Evolutionary conservation across 1,284 basidiomycete species (phyloP), one percentile per base, ranked within the genome.

Genomic region (Inonotus obliquus): DNA sequence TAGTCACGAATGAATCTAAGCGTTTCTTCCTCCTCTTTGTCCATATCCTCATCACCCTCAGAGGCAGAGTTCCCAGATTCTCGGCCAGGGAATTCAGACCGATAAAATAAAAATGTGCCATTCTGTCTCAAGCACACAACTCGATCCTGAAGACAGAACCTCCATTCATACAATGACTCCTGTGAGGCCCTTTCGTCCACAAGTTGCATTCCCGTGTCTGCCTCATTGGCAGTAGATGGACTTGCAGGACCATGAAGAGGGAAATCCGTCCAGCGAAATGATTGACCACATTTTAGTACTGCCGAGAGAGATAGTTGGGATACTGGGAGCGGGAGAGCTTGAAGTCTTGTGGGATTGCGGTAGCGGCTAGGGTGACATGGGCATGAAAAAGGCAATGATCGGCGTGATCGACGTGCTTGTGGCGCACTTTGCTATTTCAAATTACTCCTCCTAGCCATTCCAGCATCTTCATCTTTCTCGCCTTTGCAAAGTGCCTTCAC

Each of bases 91-190:
- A 86, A 86, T n/a, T 88, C 71, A 14, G 90, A 78, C 32, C 85
- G 83, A 71, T 92, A 95, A 69, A 85, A 87, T 23, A 96, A 76
- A 0, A 78, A 76, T n/a, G 83, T 78, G 0, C 78, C 67, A 3
- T 85, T 80, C 74, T 96, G 94, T 57, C 89, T 83, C 17, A 96
- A 80, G 71, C 92, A 92, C 10, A 96, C 79, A 10, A 96, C 86
- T 38, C 94, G 87, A 68, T 93, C 91, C 58, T 78, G 79, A 35
- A 93, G 76, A 71, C 89, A 91, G 39, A 91, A 75, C 13, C 88
- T 81, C 68, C 91, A 92, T 73, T 92, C 91, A 37, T 83, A 75
- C 14, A 77, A 71, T 9, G 77, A 73, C 17, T 17, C 41, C n/a
- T 7, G n/a, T n/a, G n/a, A 44, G 1, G 41, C 39, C n/a, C 38